Evolutionary conservation across 2,329 filamentous ascomycete species (phyloP).

Genomic region (Fonsecaea nubica): DNA sequence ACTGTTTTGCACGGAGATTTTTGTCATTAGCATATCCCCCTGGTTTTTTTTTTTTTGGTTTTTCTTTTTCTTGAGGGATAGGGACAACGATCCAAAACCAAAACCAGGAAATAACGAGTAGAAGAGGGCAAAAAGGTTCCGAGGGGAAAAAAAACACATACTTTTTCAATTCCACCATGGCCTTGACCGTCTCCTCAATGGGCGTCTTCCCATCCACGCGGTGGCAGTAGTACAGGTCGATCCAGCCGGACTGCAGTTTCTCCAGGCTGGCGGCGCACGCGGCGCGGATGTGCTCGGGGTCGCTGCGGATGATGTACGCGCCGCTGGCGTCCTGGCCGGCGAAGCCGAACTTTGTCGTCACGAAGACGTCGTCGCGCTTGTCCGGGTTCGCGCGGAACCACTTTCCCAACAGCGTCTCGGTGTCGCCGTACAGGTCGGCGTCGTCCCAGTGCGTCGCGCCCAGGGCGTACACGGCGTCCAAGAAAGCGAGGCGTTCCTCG

Average conservation of each 20-base stretch:
- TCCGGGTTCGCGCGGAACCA: slow-evolving; percentile 33
- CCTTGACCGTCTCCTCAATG: slow-evolving; percentile 53
- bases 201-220: slow-evolving; percentile 52
- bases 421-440: slow-evolving; percentile 44
- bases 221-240: slow-evolving; percentile 55
- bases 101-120: not conserved
- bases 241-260: slow-evolving; percentile 47
- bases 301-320: slow-evolving; percentile 42
- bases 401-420: slow-evolving; percentile 44
- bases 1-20: slow-evolving; percentile 10
- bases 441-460: slow-evolving; percentile 41
- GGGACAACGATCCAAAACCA: too few relatives aligned
- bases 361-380: slow-evolving; percentile 34
- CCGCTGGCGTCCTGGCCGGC: slow-evolving; percentile 1
- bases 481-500: slow-evolving; percentile 53
- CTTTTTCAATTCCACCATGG: slow-evolving; percentile 53
- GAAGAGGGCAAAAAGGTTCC: not conserved
- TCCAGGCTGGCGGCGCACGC: slow-evolving; percentile 48
- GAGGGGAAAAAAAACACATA: slow-evolving; percentile 39
- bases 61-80: too few relatives aligned
- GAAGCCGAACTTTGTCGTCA: slow-evolving; percentile 34
- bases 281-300: slow-evolving; percentile 47
- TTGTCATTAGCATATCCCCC: not conserved
- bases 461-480: slow-evolving; percentile 39
- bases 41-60: too few relatives aligned